phyloP scores from a whole-genome alignment of 345 rosid species.

The Citrus maxima region DNA sequence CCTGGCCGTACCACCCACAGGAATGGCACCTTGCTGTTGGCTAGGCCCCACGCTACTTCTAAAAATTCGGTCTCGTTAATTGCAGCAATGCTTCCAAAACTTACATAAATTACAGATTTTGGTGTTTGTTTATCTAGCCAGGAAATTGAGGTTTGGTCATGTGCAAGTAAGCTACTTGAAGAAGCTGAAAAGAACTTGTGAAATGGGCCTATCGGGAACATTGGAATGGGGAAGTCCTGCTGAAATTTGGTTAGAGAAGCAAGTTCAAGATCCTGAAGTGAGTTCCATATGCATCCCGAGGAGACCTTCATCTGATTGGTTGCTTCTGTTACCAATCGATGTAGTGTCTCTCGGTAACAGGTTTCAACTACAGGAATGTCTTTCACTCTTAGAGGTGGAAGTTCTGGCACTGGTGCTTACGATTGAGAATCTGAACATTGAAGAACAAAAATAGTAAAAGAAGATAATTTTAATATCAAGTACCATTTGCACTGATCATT shows the following conservation, averaged over 20 bases:
- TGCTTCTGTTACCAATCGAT: slow-evolving; percentile 4
- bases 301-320: slow-evolving; percentile 19
- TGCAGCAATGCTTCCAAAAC: slow-evolving; percentile 43
- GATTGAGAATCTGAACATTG: slow-evolving; percentile 16
- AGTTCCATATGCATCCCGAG: slow-evolving; percentile 34
- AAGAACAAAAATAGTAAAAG: background rate
- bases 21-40: slow-evolving; percentile 25
- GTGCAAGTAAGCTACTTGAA: slow-evolving; percentile 23
- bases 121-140: slow-evolving; percentile 36
- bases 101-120: slow-evolving; percentile 39
- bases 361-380: slow-evolving; percentile 34
- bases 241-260: background rate
- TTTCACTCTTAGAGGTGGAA: slow-evolving; percentile 37
- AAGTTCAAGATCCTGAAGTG: slow-evolving; percentile 32
- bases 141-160: slow-evolving; percentile 30
- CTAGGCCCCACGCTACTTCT: slow-evolving; percentile 30
- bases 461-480: background rate
- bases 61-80: slow-evolving; percentile 14
- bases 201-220: slow-evolving; percentile 43
- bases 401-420: slow-evolving; percentile 23
- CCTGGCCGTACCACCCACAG: slow-evolving; percentile 30
- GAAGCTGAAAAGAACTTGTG: slow-evolving; percentile 30
- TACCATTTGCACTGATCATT: background rate
- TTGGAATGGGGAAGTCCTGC: slow-evolving; percentile 16
- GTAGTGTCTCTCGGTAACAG: slow-evolving; percentile 15